phyloP scores from a whole-genome alignment of 306 rosid species.

The Casuarina equisetifolia region DNA sequence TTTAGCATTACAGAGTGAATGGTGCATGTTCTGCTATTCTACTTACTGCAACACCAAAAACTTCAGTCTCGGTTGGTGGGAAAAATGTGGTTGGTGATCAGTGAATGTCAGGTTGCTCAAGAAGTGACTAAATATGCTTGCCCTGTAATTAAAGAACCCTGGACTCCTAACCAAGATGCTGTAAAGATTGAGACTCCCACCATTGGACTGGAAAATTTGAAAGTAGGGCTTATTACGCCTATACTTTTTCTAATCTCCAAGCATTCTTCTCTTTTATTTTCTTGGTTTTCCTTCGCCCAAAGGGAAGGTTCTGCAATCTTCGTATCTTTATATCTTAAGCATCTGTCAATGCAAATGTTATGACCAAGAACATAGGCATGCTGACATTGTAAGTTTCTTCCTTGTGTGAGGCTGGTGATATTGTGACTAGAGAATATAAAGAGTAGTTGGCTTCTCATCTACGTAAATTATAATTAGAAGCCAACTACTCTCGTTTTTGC shows the following conservation, averaged over 20 bases:
- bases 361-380: constrained; percentile 8
- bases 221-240: constrained; percentile 45
- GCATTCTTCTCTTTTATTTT: background rate
- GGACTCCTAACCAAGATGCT: constrained; percentile 36
- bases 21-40: background rate
- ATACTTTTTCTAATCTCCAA: constrained; percentile 2
- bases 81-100: constrained; percentile 36
- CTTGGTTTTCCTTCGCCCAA: background rate
- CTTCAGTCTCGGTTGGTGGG: constrained; percentile 29
- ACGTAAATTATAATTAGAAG: background rate
- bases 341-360: constrained; percentile 8
- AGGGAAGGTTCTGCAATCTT: constrained; percentile 5
- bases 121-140: constrained; percentile 43
- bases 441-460: too few species aligned
- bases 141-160: constrained; percentile 38
- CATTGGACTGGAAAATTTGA: constrained; percentile 52
- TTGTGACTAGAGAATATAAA: background rate
- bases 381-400: background rate
- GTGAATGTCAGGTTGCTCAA: constrained; percentile 44
- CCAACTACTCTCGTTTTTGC: background rate
- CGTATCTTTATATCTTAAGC: constrained; percentile 2
- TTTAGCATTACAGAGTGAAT: background rate
- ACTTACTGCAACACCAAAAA: constrained; percentile 17
- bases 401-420: background rate
- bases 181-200: constrained; percentile 50